phyloP scores from a whole-genome alignment of 306 rosid genomes.

The Quercus agrifolia region DNA sequence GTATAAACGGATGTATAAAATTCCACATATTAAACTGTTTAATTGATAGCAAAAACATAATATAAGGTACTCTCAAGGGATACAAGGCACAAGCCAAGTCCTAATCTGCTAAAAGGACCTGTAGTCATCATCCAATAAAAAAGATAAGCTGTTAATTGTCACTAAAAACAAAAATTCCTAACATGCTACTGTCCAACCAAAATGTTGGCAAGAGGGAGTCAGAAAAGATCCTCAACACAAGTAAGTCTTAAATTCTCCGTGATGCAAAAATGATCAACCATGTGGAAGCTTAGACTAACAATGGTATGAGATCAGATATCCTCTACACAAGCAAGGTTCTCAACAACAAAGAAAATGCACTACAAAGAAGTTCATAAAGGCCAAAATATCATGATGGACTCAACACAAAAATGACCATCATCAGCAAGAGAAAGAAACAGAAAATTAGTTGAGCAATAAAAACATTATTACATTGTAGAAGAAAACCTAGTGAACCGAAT shows the following conservation, averaged over 20 bases:
- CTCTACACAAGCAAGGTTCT: not conserved
- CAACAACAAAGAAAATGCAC: not conserved
- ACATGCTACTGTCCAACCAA: not conserved
- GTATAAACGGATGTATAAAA: not conserved
- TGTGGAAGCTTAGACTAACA: not conserved
- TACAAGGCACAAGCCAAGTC: not conserved
- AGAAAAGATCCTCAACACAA: not conserved
- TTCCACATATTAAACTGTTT: not conserved
- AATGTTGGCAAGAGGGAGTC: not conserved
- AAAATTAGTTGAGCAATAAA: too few species aligned
- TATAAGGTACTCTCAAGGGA: not conserved
- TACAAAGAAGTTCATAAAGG: too few species aligned
- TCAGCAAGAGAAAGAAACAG: too few species aligned
- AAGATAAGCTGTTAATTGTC: not conserved
- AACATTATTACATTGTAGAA: too few species aligned
- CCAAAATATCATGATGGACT: too few species aligned
- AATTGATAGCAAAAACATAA: not conserved
- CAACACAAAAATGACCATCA: too few species aligned
- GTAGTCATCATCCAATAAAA: not conserved
- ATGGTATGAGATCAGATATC: not conserved
- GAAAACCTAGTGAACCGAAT: too few species aligned
- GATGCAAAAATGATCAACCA: not conserved
- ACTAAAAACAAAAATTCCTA: not conserved
- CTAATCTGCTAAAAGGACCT: not conserved
- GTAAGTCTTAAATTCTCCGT: not conserved